Evolutionary conservation across 1,284 basidiomycete species (phyloP), one percentile per base, ranked within the genome.

Genomic region (Ustilago shanxiensis): DNA sequence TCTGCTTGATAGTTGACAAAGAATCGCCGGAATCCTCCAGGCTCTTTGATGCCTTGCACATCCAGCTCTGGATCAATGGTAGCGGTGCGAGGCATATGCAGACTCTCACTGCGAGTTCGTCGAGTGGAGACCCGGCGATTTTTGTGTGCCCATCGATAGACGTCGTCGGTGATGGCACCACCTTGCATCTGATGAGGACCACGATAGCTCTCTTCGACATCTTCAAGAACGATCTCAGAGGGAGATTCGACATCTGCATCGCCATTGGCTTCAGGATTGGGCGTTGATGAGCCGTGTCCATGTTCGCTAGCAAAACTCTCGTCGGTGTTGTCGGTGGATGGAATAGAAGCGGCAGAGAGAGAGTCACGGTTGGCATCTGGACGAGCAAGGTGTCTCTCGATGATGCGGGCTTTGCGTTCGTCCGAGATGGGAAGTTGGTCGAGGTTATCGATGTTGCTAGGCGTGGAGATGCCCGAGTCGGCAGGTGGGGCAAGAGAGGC

Each of bases 91-190:
- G 83, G 82, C 53, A 83, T 72, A 62, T 84, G 78, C 18, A 85
- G 70, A 52, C 82, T 83, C 59, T 85, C 82, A 45, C 72, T 74
- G 16, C 84, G 69, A 18, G 79, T 68, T 3, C 83, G 67, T 35
- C 70, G 69, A 8, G 74, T 54, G 1, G 68, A 73, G 6, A 71
- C 66, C 0, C 82, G 57, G 7, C 79, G 68, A 49, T 85, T 85
- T 54, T 85, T 77, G 69, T 85, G 84, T 1, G 84, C 84, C 84
- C 84, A 85, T 22, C 82, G 75, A 44, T 85, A 85, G 28, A 85
- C 72, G 29, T 85, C 84, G 41, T 85, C 83, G 37, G 82, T 84
- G 55, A 85, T 82, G 26, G 83, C 83, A 37, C 84, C 84, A 45
- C 84, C 84, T 26, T 79, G 82, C 79, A 80, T 83, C 62, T 76